Conservation (phyloP, 1,284 basidiomycete species). For the Papiliotrema flavescens region DNA sequence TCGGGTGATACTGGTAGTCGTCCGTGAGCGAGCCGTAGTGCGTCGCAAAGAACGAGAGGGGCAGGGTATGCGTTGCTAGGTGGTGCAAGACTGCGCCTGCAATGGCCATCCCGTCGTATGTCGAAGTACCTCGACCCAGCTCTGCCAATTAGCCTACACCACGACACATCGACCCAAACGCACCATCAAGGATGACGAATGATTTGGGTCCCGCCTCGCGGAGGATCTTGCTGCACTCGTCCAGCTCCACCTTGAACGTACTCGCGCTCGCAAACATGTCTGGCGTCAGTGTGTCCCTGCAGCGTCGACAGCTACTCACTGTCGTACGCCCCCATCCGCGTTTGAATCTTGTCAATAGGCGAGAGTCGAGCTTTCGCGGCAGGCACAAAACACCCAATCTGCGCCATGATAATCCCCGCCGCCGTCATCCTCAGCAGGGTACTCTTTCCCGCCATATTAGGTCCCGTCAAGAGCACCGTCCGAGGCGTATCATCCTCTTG, state of each 20-base stretch:
- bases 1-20: conserved; percentile 72
- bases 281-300: conserved; percentile 2
- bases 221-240: conserved; percentile 90
- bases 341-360: conserved; percentile 90
- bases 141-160: conserved; percentile 53
- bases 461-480: conserved; percentile 88
- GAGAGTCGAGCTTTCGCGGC: conserved; percentile 75
- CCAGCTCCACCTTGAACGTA: conserved; percentile 94
- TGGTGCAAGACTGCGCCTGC: conserved; percentile 92
- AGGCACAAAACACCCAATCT: conserved; percentile 96
- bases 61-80: conserved; percentile 82
- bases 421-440: conserved; percentile 93
- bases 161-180: conserved; percentile 23
- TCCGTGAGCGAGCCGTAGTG: conserved; percentile 51
- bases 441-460: conserved; percentile 77
- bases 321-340: conserved; percentile 97
- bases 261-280: conserved; percentile 91
- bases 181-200: conserved; percentile 90
- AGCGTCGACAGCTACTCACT: conserved; percentile 48
- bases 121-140: conserved; percentile 63
- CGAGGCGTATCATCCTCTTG: conserved; percentile 57
- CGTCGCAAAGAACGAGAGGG: conserved; percentile 59
- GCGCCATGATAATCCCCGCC: conserved; percentile 90
- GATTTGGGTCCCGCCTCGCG: conserved; percentile 87
- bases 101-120: conserved; percentile 90